A percentile compares a stretch with the other conserved stretches of the same genome.
Conservation (phyloP, 2,329 filamentous ascomycete species). For the Aspergillus tubingensis region DNA sequence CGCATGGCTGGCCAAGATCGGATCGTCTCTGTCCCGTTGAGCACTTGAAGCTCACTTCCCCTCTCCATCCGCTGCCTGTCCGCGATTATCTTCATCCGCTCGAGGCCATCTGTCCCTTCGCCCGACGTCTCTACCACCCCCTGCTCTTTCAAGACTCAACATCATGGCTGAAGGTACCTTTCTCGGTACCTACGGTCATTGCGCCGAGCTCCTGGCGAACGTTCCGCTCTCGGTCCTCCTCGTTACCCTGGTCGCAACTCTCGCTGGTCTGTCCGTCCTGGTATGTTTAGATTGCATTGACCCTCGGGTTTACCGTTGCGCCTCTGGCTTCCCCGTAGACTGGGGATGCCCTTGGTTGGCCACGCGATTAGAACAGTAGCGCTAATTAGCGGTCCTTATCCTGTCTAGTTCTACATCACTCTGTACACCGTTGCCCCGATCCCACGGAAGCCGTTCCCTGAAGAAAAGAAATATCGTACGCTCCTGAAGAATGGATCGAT, state of each 20-base stretch:
- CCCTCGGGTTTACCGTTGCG: background rate
- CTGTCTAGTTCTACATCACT: slow-evolving; percentile 61
- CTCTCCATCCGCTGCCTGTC: slow-evolving; percentile 6
- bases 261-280: slow-evolving; percentile 34
- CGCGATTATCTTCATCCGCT: background rate
- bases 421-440: slow-evolving; percentile 77
- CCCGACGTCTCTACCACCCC: background rate
- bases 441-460: slow-evolving; percentile 70
- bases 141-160: background rate
- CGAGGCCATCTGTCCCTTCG: background rate
- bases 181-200: slow-evolving; percentile 35
- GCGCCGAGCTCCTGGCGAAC: slow-evolving; percentile 30
- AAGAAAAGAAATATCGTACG: slow-evolving; percentile 84
- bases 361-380: background rate
- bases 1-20: slow-evolving; percentile 29
- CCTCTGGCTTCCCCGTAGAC: background rate
- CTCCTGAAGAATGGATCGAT: slow-evolving; percentile 65
- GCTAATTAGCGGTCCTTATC: background rate
- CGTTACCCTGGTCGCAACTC: slow-evolving; percentile 30
- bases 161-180: slow-evolving; percentile 33
- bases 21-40: slow-evolving; percentile 22
- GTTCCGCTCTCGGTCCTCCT: slow-evolving; percentile 35
- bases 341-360: background rate
- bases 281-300: slow-evolving; percentile 28
- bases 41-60: slow-evolving; percentile 21